phyloP scores from a whole-genome alignment of 2,329 filamentous ascomycete genomes.

The Zalaria sp. region DNA sequence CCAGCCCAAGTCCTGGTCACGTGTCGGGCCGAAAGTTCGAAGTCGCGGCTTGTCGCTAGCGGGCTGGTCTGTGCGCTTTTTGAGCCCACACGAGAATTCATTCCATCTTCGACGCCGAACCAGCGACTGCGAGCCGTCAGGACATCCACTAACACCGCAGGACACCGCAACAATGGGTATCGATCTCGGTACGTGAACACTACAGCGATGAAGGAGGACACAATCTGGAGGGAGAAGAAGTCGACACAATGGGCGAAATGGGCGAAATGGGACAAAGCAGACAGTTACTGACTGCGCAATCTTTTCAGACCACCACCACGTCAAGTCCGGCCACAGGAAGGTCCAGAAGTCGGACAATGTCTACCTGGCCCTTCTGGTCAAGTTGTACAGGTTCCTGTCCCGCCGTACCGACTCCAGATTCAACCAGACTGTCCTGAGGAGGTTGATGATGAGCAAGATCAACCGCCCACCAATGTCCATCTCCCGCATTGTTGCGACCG shows the following conservation, averaged over 20 bases:
- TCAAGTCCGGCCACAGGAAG: constrained; percentile 49
- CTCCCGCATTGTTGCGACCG: constrained; percentile 64
- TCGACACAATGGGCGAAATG: too few relatives aligned
- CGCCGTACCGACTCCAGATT: constrained; percentile 85
- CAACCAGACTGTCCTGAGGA: constrained; percentile 97
- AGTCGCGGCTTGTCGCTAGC: too few relatives aligned
- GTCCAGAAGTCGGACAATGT: constrained; percentile 61
- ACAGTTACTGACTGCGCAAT: constrained; percentile 27
- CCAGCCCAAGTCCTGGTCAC: too few relatives aligned
- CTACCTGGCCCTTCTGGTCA: constrained; percentile 60
- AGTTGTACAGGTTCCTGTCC: constrained; percentile 33
- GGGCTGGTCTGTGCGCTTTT: too few relatives aligned
- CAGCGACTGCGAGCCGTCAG: too few relatives aligned
- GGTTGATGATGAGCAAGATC: constrained; percentile 96
- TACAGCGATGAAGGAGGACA: too few relatives aligned
- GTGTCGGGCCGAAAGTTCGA: too few relatives aligned
- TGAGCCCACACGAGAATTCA: too few relatives aligned
- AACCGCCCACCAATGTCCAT: constrained; percentile 86
- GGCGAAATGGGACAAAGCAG: too few relatives aligned
- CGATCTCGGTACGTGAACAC: constrained; percentile 5
- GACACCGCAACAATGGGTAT: constrained; percentile 7
- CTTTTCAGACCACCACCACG: constrained; percentile 56
- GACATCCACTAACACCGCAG: neutral
- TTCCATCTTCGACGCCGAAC: too few relatives aligned
- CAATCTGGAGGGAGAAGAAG: too few relatives aligned